Evolutionary conservation across 2,329 filamentous ascomycete species (phyloP).

Genomic region (Gyromitra esculenta): DNA sequence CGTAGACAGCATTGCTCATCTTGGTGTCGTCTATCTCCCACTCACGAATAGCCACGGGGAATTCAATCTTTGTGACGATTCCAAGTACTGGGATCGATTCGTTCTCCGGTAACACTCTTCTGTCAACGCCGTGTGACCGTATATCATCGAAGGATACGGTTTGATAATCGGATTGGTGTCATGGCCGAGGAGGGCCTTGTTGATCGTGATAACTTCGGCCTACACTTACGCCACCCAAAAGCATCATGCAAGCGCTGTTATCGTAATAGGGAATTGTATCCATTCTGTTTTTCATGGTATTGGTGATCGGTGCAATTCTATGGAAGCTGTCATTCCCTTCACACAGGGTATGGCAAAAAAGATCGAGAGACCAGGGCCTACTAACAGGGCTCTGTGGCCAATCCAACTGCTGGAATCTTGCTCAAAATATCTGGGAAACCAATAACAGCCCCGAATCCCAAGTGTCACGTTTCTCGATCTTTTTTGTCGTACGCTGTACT

Average conservation of each 20-base stretch:
- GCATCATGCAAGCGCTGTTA: neutral
- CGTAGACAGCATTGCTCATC: neutral
- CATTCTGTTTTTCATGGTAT: neutral
- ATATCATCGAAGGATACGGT: neutral
- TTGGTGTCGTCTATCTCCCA: neutral
- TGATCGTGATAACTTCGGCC: neutral
- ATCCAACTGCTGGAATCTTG: no score
- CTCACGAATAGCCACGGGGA: slow-evolving; percentile 11
- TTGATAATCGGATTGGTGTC: neutral
- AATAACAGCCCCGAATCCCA: no score
- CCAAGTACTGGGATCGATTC: neutral
- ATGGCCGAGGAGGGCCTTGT: neutral
- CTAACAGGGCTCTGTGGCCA: no score
- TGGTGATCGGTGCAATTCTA: neutral
- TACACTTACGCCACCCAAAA: neutral
- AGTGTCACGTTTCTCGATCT: no score
- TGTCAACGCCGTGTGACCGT: neutral
- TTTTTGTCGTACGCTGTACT: no score
- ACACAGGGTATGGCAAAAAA: neutral
- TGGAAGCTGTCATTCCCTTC: neutral
- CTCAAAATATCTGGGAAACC: no score
- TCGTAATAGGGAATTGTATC: neutral
- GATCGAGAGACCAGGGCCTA: no score
- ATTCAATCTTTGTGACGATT: neutral
- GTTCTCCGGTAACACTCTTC: neutral